Base-by-base conservation (phyloP, 257 asterid genomes). In the Gynochthodes officinalis region DNA sequence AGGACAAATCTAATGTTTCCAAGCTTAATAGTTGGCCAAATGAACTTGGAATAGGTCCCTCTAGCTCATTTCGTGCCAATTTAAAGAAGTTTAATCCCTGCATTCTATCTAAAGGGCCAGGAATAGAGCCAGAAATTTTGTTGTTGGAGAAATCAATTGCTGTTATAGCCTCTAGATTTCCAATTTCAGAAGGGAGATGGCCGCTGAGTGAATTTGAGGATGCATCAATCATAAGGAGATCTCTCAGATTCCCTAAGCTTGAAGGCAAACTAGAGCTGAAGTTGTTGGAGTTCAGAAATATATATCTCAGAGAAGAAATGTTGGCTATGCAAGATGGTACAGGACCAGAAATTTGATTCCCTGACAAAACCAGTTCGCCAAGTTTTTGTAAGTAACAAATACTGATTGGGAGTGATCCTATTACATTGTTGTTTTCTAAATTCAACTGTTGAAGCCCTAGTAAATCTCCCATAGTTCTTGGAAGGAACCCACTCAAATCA, bases 291-390 rank as follows among this genome's bases (percentile, higher is more conserved):
- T 7, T 61, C 2, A 59, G 28, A 30, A 2, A 1, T 19, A 72
- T 32, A 0, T 0, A 0, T 39, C 73, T 54, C 52, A 62, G 30
- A 21, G 49, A 35, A 19, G 49, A 7, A 62, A 7, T 19, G 19
- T 75, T 67, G 32, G 73, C 72, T 35, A 79, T 39, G 28, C 67
- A 70, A 1, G 75, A 9, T 13, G 82, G 82, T 7, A 82, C 72
- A 10, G 9, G 0, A 12, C 85, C 87, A n/a, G 32, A 33, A 23
- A 77, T 11, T n/a, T 49, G 16, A 35, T 77, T 73, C 0, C 5
- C 3, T 19, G 67, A 44, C 54, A 76, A 64, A 25, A 0, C 4
- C 23, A 76, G 54, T 11, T 19, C n/a, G 43, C 58, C 48, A 49
- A 76, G 68, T 2, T 54, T 15, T 52, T 62, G 74, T 33, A 75